Base-by-base conservation (phyloP, 192 early-diverging fungal genomes). In the Coemansia sp. region DNA sequence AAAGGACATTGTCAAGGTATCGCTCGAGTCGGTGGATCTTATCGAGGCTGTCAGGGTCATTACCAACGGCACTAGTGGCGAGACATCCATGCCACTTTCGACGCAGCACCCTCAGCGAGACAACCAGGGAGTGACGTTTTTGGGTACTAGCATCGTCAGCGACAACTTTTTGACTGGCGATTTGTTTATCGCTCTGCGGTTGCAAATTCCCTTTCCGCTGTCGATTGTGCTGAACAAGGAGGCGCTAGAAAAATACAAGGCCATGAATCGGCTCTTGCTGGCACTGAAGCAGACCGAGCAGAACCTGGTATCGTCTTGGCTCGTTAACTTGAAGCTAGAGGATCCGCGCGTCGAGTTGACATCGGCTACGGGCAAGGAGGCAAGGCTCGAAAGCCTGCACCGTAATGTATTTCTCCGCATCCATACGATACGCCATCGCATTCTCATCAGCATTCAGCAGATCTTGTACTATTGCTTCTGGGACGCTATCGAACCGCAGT, bases 401-500 rank as follows among this genome's bases (percentile, higher is more conserved):
- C 71, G 73, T 10, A 87, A 80, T 76, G 85, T 82, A 43, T 75
- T 88, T 52, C 84, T 86, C 8, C 84, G 88, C 24, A 84, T 95
- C 22, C 89, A 86, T 67, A 86, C 87, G 8, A 76, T 95, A 18
- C 87, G 94, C 35, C 86, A 86, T 37, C 89, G 88, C 38, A 98
- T 99, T 88, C 71, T 96, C 35, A 86, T 90, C n/a, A 94, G 93
- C 80, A 85, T 98, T 15, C 95, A 97, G 63, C 93, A 97, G 74
- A 90, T 96, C 71, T 75, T 94, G 68, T 93, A 92, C 73, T 96
- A 95, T 68, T 85, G 92, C 39, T 91, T 90, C 61, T 93, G 88
- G 64, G 95, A 99, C 71, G 95, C 97, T 7, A 84, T 99, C 47
- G 96, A 98, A 70, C 95, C 93, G 32, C 89, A 92, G 65, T 97